phyloP scores from a whole-genome alignment of 148 eudicot genomes.

The Nyssa sinensis region DNA sequence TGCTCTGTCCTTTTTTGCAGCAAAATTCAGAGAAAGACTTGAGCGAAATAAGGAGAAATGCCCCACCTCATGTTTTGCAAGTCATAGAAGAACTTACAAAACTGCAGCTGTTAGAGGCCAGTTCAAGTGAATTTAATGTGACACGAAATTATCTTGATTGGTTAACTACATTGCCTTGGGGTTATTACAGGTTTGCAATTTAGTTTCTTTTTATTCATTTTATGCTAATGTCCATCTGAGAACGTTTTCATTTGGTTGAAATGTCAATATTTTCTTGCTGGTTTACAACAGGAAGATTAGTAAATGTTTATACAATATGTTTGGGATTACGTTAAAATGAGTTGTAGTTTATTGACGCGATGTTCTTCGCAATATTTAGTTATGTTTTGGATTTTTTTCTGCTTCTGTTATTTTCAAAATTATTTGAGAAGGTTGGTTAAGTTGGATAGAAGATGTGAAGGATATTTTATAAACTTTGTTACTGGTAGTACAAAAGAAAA shows the following conservation, averaged over 20 bases:
- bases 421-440: background rate
- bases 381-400: constrained; percentile 1
- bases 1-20: constrained; percentile 41
- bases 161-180: constrained; percentile 98
- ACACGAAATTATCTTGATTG: constrained; percentile 99
- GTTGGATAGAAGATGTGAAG: too few species aligned
- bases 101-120: constrained; percentile 92
- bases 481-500: too few species aligned
- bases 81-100: constrained; percentile 96
- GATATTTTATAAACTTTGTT: too few species aligned
- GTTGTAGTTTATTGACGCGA: background rate
- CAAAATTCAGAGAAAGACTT: constrained; percentile 88
- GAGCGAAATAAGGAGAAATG: constrained; percentile 82
- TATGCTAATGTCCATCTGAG: background rate
- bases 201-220: constrained; percentile 4
- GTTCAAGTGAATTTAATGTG: constrained; percentile 98
- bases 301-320: background rate
- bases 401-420: background rate
- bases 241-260: background rate
- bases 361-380: background rate
- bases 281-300: too few species aligned
- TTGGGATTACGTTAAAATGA: background rate
- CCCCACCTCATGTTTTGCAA: constrained; percentile 95
- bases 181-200: constrained; percentile 77
- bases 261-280: background rate